Evolutionary conservation across 192 early-diverging fungal genomes (phyloP).

Genomic region (Backusella luteola): DNA sequence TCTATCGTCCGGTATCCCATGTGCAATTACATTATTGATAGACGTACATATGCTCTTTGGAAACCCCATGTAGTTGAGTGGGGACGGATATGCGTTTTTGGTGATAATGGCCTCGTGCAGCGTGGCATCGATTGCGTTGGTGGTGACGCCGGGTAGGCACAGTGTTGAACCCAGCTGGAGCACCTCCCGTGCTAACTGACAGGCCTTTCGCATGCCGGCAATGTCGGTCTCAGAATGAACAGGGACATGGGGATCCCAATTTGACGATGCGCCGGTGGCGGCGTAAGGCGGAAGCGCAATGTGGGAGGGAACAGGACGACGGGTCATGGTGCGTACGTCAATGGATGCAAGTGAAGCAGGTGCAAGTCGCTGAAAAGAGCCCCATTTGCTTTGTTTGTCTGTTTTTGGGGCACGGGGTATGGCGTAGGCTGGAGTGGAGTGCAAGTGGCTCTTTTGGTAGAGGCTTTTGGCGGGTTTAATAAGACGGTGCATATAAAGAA

Average conservation of each 20-base stretch:
- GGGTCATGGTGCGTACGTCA: constrained; percentile 16
- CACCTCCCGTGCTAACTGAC: constrained; percentile 56
- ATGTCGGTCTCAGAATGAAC: constrained; percentile 37
- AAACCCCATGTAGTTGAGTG: constrained; percentile 76
- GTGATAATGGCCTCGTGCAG: constrained; percentile 56
- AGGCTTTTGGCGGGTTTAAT: background rate
- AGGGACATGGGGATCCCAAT: constrained; percentile 46
- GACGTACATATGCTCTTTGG: constrained; percentile 78
- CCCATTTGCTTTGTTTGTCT: background rate
- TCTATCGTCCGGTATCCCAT: constrained; percentile 70
- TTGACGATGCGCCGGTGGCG: constrained; percentile 44
- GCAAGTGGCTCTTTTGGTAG: background rate
- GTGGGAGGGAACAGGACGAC: constrained; percentile 36
- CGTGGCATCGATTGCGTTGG: constrained; percentile 45
- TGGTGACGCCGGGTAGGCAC: constrained; percentile 48
- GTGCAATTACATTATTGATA: constrained; percentile 82
- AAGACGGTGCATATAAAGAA: background rate
- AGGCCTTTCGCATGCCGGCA: constrained; percentile 45
- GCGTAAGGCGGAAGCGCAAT: constrained; percentile 63
- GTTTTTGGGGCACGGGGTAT: background rate
- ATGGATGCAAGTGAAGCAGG: constrained; percentile 20
- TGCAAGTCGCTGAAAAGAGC: constrained; percentile 20
- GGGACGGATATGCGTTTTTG: constrained; percentile 68
- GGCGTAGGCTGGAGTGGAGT: background rate
- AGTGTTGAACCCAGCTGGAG: constrained; percentile 53